These are phyloP conservation scores for Coemansia sp. DNA, from an alignment of 192 early-diverging fungal species.

Conservation along the genomic window DNA sequence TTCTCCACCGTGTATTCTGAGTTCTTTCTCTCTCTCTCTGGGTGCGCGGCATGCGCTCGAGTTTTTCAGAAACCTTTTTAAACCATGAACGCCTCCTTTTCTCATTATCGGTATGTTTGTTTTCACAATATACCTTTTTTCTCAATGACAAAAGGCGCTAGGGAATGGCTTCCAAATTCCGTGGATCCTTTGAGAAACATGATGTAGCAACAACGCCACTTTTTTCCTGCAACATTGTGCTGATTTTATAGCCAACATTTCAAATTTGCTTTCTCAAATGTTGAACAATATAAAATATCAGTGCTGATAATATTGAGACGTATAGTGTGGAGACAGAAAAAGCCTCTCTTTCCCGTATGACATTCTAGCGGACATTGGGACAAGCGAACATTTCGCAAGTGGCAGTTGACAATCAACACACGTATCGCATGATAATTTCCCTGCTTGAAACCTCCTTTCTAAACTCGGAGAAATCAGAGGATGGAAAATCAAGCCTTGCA, in stretches of 20 bases:
- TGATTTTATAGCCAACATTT: not conserved
- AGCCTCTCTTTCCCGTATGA: not conserved
- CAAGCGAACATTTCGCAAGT: not conserved
- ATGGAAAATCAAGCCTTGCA: too few relatives aligned
- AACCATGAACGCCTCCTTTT: not conserved
- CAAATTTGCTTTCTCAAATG: not conserved
- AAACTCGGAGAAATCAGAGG: too few relatives aligned
- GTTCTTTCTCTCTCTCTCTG: too few relatives aligned
- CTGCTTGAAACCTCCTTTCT: not conserved
- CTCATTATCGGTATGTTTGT: not conserved
- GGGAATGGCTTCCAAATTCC: not conserved
- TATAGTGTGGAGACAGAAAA: slow-evolving; percentile 1
- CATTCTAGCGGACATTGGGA: not conserved
- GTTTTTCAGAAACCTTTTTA: not conserved
- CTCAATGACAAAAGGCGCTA: not conserved
- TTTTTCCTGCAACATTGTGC: not conserved
- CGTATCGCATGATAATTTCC: not conserved
- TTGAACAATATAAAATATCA: not conserved
- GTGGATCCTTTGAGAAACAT: not conserved
- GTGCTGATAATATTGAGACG: not conserved
- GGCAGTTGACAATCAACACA: not conserved
- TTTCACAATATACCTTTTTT: not conserved
- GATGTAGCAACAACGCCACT: not conserved
- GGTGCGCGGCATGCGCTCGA: too few relatives aligned
- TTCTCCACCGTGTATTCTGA: not conserved